Conservation (phyloP, 805 yeast species). For the Jamesozyma jinghongensis region DNA sequence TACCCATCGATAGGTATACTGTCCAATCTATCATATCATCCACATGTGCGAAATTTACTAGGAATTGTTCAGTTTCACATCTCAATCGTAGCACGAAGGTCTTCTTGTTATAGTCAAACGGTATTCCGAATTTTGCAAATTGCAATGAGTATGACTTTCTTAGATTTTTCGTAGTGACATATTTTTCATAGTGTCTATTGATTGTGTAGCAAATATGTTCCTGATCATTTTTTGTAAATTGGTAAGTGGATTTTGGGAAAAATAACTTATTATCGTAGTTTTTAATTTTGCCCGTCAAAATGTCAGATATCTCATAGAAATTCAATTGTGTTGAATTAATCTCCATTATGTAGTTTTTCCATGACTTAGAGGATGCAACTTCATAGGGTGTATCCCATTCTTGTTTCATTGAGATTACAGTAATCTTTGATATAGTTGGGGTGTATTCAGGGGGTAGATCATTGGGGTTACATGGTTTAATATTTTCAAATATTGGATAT, state of each 20-base stretch:
- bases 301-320: constrained; percentile 42
- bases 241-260: constrained; percentile 14
- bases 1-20: constrained; percentile 59
- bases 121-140: constrained; percentile 74
- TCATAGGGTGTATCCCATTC: constrained; percentile 79
- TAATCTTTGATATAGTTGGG: constrained; percentile 56
- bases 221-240: constrained; percentile 23
- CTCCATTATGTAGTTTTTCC: constrained; percentile 64
- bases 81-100: constrained; percentile 64
- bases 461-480: constrained; percentile 17
- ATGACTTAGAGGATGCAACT: constrained; percentile 52
- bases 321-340: constrained; percentile 82
- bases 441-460: constrained; percentile 55
- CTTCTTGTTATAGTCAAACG: constrained; percentile 71
- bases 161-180: constrained; percentile 32
- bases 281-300: constrained; percentile 24
- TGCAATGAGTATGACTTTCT: constrained; percentile 72
- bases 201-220: constrained; percentile 18
- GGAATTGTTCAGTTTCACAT: constrained; percentile 73
- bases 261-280: constrained; percentile 19
- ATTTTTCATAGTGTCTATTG: constrained; percentile 14
- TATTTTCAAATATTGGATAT: constrained; percentile 31
- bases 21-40: constrained; percentile 75
- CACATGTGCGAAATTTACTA: constrained; percentile 53
- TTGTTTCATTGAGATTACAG: constrained; percentile 50